These are phyloP conservation scores for Macrophomina phaseolina DNA, from an alignment of 2,329 filamentous ascomycete genomes.

Conservation along the genomic window DNA sequence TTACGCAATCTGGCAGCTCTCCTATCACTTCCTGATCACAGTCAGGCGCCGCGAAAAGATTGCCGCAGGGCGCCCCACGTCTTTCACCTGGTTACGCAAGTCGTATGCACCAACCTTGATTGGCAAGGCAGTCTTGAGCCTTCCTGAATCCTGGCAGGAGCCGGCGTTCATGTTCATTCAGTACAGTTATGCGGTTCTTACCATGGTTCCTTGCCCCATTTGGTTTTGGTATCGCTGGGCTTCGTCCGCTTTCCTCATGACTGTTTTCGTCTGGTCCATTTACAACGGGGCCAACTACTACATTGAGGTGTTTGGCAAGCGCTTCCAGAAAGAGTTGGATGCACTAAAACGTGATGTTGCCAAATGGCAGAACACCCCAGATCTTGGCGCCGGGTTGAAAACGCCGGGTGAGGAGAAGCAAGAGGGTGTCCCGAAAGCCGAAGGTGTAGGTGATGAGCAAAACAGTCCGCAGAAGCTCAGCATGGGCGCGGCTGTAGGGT, in stretches of 20 bases:
- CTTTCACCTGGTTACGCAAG: slow-evolving; percentile 93
- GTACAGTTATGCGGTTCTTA: slow-evolving; percentile 86
- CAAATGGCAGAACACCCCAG: slow-evolving; percentile 71
- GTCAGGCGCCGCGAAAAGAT: slow-evolving; percentile 95
- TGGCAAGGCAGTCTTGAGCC: slow-evolving; percentile 79
- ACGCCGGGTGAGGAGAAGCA: slow-evolving; percentile 20
- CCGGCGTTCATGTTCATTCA: slow-evolving; percentile 95
- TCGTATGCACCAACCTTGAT: slow-evolving; percentile 91
- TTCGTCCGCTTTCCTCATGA: slow-evolving; percentile 75
- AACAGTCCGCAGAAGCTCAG: slow-evolving; percentile 21
- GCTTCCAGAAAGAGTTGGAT: slow-evolving; percentile 96
- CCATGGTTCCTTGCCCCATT: slow-evolving; percentile 91
- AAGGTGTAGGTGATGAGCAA: slow-evolving; percentile 20
- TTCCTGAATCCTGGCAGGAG: slow-evolving; percentile 80
- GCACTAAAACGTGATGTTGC: slow-evolving; percentile 85
- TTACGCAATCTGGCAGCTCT: slow-evolving; percentile 90
- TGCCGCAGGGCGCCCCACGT: slow-evolving; percentile 90
- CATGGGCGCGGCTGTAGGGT: slow-evolving; percentile 16
- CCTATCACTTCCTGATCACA: slow-evolving; percentile 94
- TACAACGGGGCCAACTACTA: slow-evolving; percentile 98
- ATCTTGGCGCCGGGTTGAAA: slow-evolving; percentile 13
- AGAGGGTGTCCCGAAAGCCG: neutral
- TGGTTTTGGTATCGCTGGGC: slow-evolving; percentile 93
- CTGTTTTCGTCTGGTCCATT: slow-evolving; percentile 91
- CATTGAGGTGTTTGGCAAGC: slow-evolving; percentile 95